Percentiles rank a stretch among this genome's conserved stretches.
These are phyloP conservation scores for Zygoascus biomembranicola DNA, from an alignment of 805 yeast genomes.

Conservation along the genomic window DNA sequence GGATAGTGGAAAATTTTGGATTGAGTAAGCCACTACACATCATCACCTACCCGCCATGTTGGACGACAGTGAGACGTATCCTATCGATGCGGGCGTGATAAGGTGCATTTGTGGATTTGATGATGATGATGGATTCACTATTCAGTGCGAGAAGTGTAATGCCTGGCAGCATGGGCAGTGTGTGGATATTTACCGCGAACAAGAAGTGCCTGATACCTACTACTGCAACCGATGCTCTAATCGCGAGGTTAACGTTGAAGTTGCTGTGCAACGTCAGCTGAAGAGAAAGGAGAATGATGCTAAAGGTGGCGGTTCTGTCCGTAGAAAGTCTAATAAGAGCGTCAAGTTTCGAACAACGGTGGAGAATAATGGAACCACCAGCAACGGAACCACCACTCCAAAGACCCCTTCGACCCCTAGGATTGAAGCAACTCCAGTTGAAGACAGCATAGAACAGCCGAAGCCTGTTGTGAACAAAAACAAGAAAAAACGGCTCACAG, in stretches of 20 bases:
- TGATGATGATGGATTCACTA: constrained; percentile 92
- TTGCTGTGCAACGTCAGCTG: constrained; percentile 36
- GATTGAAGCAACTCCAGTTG: neutral
- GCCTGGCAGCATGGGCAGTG: constrained; percentile 96
- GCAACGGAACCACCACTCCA: neutral
- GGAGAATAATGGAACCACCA: neutral
- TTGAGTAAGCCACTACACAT: neutral
- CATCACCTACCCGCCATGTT: neutral
- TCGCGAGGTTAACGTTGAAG: constrained; percentile 36
- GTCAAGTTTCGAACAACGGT: neutral
- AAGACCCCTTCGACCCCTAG: neutral
- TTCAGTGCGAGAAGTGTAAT: constrained; percentile 85
- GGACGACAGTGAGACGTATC: constrained; percentile 12
- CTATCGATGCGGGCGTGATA: constrained; percentile 66
- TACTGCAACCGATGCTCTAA: constrained; percentile 68
- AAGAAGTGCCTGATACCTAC: constrained; percentile 75
- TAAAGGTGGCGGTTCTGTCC: neutral
- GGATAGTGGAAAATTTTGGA: neutral
- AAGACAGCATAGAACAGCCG: neutral
- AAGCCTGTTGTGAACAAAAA: neutral
- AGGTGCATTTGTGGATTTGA: constrained; percentile 84
- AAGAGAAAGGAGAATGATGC: constrained; percentile 13
- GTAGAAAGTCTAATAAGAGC: neutral
- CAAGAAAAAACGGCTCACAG: constrained; percentile 6
- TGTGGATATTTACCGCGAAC: constrained; percentile 63